Evolutionary conservation across 345 rosid species (phyloP).

Genomic region (Erysimum cheiranthoides): DNA sequence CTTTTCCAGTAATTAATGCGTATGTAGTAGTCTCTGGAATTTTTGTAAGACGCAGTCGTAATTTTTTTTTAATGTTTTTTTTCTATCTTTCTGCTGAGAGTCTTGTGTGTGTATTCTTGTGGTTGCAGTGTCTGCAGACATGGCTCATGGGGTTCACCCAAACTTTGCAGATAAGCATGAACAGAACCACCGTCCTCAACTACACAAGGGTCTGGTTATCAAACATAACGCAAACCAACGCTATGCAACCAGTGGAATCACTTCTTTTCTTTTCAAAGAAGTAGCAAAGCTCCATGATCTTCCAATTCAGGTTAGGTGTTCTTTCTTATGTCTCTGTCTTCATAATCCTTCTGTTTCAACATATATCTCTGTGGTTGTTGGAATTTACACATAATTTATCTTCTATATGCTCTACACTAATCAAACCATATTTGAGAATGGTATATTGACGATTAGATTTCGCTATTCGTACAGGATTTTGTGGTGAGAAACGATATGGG

Average conservation of each 20-base stretch:
- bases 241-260: constrained; percentile 89
- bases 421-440: background rate
- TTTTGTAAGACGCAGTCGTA: background rate
- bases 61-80: background rate
- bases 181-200: constrained; percentile 87
- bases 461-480: constrained; percentile 65
- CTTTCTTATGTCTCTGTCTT: constrained; percentile 1
- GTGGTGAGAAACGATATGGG: constrained; percentile 99
- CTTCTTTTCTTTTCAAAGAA: constrained; percentile 93
- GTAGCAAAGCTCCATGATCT: constrained; percentile 76
- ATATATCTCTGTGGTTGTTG: background rate
- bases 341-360: constrained; percentile 2
- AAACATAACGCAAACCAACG: constrained; percentile 97
- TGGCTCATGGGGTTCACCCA: constrained; percentile 98
- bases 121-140: constrained; percentile 82
- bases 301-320: constrained; percentile 78
- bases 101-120: constrained; percentile 28
- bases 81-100: constrained; percentile 18
- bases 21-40: background rate
- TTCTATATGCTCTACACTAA: constrained; percentile 9
- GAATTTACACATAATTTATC: background rate
- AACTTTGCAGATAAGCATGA: constrained; percentile 89
- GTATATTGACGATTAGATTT: background rate
- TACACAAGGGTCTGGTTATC: constrained; percentile 90
- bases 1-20: background rate